Base-by-base conservation (phyloP, 345 rosid genomes). In the Capsella bursapastoris region DNA sequence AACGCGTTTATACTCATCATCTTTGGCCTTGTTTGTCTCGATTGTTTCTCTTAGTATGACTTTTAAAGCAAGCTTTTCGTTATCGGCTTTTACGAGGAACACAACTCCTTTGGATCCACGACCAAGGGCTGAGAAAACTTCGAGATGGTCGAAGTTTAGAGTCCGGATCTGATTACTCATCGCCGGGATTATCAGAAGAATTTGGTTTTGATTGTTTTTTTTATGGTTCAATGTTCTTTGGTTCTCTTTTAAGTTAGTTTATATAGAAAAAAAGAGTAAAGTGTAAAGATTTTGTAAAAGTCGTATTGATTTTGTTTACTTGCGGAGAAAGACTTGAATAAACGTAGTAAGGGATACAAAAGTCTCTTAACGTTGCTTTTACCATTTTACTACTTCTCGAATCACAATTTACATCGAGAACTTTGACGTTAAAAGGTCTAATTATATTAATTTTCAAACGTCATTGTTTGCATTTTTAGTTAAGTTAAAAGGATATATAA, bases 81-180 rank as follows among this genome's bases (percentile, higher is more conserved):
- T 79, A 2, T 65, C 14, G 32, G 85, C 82, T 22, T 74, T 55
- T 15, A 85, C 87, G 5, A 87, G 75, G 75, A 92, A 88, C 56
- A 88, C 97, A 32, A 92, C 91, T 34, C 97, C 96, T 61, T 88
- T 90, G 9, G 97, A 95, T 32, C 96, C 96, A 8, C 97, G 85
- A 1, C 97, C 97, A 6, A 90, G 64, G 14, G 90, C 85, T 13
- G 87, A 75, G 9, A 84, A 67, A 16, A 85, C 82, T 40, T 61
- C 67, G 0, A 92, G 57, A 4, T 65, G 43, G 16, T 74, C 76
- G 34, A 89, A 60, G 65, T 79, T 67, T n/a, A 92, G 53, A 55
- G 31, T 48, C 1, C 82, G 86, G 55, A 79, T 71, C 27, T 47
- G 48, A 43, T 45, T 16, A 14, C 10, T 72, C 78, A 63, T 72